Evolutionary conservation across 306 rosid species (phyloP).

Genomic region (Trichosanthes cucumerina): DNA sequence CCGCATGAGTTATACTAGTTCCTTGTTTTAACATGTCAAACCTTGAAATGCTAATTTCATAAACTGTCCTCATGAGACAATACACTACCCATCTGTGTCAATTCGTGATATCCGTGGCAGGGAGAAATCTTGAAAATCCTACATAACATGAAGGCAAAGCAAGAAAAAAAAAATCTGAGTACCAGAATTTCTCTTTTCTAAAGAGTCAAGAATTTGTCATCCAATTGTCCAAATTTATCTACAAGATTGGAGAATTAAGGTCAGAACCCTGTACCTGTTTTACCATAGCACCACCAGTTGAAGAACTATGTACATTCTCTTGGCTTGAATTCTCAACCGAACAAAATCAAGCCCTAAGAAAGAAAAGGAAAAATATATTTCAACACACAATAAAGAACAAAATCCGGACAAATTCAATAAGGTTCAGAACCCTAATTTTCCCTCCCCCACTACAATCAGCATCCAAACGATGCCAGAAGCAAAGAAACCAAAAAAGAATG

Average conservation of each 20-base stretch:
- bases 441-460: neutral
- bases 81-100: neutral
- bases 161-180: neutral
- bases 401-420: neutral
- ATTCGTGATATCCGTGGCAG: neutral
- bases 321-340: neutral
- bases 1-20: slow-evolving; percentile 2
- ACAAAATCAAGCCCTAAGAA: neutral
- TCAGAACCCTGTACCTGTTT: neutral
- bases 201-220: neutral
- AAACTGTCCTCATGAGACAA: neutral
- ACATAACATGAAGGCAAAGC: neutral
- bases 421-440: slow-evolving; percentile 4
- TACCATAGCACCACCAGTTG: neutral
- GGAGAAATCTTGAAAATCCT: neutral
- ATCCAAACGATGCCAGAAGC: neutral
- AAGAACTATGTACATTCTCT: neutral
- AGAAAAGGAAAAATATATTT: neutral
- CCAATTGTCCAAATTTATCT: neutral
- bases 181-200: neutral
- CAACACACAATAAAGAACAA: neutral
- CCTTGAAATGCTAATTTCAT: neutral
- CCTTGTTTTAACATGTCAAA: slow-evolving; percentile 3
- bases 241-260: neutral
- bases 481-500: neutral